Conservation (phyloP, 192 early-diverging fungal genomes). For the Rhizoclosmatium globosum region DNA sequence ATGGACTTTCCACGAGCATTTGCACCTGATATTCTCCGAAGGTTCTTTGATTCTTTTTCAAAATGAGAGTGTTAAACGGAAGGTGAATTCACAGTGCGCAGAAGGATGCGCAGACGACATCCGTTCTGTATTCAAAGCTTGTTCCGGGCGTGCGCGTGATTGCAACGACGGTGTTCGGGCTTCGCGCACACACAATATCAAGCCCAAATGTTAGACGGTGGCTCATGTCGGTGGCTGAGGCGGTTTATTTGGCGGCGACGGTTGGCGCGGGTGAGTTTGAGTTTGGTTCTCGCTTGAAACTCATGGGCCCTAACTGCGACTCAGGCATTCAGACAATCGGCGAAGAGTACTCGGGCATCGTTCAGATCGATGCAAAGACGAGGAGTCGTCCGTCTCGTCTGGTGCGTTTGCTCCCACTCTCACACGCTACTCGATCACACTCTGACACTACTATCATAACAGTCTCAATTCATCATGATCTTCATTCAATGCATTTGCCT, state of each 20-base stretch:
- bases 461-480: slow-evolving; percentile 29
- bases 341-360: slow-evolving; percentile 94
- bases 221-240: slow-evolving; percentile 66
- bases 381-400: slow-evolving; percentile 37
- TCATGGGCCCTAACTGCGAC: not conserved
- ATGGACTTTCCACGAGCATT: slow-evolving; percentile 20
- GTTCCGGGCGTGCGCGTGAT: slow-evolving; percentile 1
- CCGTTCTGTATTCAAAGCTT: not conserved
- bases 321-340: slow-evolving; percentile 86
- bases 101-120: not conserved
- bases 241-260: slow-evolving; percentile 80
- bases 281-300: not conserved
- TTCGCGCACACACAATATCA: slow-evolving; percentile 54
- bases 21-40: slow-evolving; percentile 36
- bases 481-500: slow-evolving; percentile 36
- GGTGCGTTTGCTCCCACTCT: not conserved
- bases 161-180: not conserved
- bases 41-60: slow-evolving; percentile 51
- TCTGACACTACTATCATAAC: not conserved
- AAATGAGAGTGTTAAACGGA: too few relatives aligned
- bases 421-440: not conserved
- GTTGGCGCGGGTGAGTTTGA: slow-evolving; percentile 63
- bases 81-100: not conserved
- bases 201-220: slow-evolving; percentile 70
- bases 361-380: slow-evolving; percentile 60